A percentile compares a stretch with the other conserved stretches of the same genome.
Evolutionary conservation across 495 filamentous ascomycete genomes (phyloP).

Genomic region (Aspergillus sparsus): DNA sequence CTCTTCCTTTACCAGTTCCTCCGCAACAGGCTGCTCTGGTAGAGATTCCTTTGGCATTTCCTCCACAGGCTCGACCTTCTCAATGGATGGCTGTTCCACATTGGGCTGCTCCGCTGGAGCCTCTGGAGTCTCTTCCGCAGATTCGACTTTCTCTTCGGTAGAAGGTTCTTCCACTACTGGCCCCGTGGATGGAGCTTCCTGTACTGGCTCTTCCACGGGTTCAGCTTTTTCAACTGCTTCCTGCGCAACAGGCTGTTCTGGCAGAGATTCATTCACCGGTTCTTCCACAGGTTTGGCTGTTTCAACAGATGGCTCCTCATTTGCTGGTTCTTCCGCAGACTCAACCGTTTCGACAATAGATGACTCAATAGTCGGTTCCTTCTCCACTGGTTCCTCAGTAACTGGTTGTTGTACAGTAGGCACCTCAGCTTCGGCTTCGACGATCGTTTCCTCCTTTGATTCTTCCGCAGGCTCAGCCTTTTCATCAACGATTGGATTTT

Average conservation of each 20-base stretch:
- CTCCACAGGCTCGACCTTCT: slow-evolving; percentile 5
- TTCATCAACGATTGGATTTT: no score
- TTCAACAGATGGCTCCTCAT: slow-evolving; percentile 13
- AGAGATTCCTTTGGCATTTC: not conserved
- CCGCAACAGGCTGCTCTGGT: slow-evolving; percentile 1
- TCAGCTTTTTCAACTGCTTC: slow-evolving; percentile 18
- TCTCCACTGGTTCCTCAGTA: not conserved
- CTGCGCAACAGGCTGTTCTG: slow-evolving; percentile 6
- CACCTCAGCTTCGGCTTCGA: slow-evolving; percentile 6
- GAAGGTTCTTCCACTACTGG: slow-evolving; percentile 7
- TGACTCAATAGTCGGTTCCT: slow-evolving; percentile 15
- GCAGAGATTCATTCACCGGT: not conserved
- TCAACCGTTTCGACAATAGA: not conserved
- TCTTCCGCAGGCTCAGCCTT: not conserved
- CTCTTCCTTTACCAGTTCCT: slow-evolving; percentile 17
- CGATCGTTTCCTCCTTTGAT: slow-evolving; percentile 15
- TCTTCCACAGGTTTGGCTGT: slow-evolving; percentile 2
- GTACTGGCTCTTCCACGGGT: slow-evolving; percentile 9
- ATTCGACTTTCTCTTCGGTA: slow-evolving; percentile 9
- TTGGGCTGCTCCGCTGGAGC: not conserved
- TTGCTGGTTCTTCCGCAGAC: not conserved
- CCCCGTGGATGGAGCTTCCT: slow-evolving; percentile 6
- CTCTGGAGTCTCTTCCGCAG: not conserved
- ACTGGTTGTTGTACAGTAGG: slow-evolving; percentile 7
- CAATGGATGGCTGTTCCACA: slow-evolving; percentile 12